Base-by-base conservation (phyloP, 2,329 filamentous ascomycete genomes). In the Sclerotinia sclerotiorum region DNA sequence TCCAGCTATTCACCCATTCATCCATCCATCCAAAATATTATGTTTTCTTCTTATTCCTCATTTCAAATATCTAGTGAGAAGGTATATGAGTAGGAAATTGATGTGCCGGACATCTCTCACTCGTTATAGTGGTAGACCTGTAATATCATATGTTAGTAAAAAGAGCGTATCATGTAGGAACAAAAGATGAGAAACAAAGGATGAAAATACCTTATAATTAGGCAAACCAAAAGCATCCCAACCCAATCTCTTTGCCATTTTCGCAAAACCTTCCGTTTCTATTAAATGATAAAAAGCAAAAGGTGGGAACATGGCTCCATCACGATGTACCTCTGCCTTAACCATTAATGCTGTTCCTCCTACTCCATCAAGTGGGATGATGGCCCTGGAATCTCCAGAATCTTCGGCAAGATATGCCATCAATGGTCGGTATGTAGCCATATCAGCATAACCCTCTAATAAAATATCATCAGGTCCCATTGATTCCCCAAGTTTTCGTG, bases 251-350 rank as follows among this genome's bases (percentile, higher is more conserved):
- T 87, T 90, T 17, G 94, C 94, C 95, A 99, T 99, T 81, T 94
- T 97, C 24, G 95, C 94, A 77, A 99, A 99, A 0, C 95, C 95
- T 77, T 99, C 95, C 0, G 95, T 98, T 83, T 99, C 95, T 70
- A 99, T 96, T 70, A 99, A 84, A 79, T 99, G 91, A 78, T 97
- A 98, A 78, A 99, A 99, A 3, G 94, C 81, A 78, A 99, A 99
- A 0, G 95, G 87, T 24, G 95, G 95, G 81, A 99, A 99, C 94
- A 98, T 99, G 78, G 95, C 94, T 27, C 95, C 95, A 77, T 99
- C 95, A 35, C 95, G 88, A 79, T 99, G 95, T 32, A 99, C 95
- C 69, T 98, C 94, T 1, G 94, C 95, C 82, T 97, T 97, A 70
- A 99, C 95, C 76, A 99, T 82, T 72, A 99, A 82, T 1, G 94